A percentile compares a stretch with the other conserved stretches of the same genome.
phyloP scores from a whole-genome alignment of 2,329 filamentous ascomycete genomes.

The Aspergillus pseudoterreus region DNA sequence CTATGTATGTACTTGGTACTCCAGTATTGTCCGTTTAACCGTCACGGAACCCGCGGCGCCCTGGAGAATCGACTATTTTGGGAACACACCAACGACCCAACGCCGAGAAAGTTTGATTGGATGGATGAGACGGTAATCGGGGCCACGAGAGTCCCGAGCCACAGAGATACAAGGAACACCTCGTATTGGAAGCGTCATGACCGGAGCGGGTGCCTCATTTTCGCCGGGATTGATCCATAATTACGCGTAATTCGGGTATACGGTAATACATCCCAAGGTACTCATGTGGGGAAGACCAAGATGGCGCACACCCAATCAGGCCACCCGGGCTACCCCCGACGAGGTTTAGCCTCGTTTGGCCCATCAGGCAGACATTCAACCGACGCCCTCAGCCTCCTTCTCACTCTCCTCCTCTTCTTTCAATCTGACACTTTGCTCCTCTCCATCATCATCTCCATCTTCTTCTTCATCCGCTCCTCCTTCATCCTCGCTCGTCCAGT shows the following conservation, averaged over 20 bases:
- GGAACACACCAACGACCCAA: too few relatives aligned
- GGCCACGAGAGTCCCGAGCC: too few relatives aligned
- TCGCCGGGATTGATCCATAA: not conserved
- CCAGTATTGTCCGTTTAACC: too few relatives aligned
- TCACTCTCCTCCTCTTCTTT: slow-evolving; percentile 4
- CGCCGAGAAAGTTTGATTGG: too few relatives aligned
- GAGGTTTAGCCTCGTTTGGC: slow-evolving; percentile 21
- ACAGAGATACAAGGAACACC: too few relatives aligned
- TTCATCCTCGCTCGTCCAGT: not conserved
- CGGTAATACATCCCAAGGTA: too few relatives aligned
- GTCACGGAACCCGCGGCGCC: too few relatives aligned
- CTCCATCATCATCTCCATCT: not conserved
- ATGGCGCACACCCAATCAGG: not conserved
- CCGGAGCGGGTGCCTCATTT: too few relatives aligned
- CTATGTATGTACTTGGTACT: too few relatives aligned
- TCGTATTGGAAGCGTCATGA: too few relatives aligned
- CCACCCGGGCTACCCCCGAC: slow-evolving; percentile 13
- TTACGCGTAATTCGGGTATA: not conserved
- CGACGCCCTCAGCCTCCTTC: slow-evolving; percentile 22
- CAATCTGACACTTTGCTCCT: slow-evolving; percentile 12
- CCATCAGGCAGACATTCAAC: slow-evolving; percentile 39
- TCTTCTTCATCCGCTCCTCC: slow-evolving; percentile 3
- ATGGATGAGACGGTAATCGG: too few relatives aligned
- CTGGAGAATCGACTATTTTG: too few relatives aligned
- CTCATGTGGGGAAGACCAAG: not conserved